These are phyloP conservation scores for Rhodotorula toruloides DNA, from an alignment of 768 basidiomycete species.

Conservation along the genomic window DNA sequence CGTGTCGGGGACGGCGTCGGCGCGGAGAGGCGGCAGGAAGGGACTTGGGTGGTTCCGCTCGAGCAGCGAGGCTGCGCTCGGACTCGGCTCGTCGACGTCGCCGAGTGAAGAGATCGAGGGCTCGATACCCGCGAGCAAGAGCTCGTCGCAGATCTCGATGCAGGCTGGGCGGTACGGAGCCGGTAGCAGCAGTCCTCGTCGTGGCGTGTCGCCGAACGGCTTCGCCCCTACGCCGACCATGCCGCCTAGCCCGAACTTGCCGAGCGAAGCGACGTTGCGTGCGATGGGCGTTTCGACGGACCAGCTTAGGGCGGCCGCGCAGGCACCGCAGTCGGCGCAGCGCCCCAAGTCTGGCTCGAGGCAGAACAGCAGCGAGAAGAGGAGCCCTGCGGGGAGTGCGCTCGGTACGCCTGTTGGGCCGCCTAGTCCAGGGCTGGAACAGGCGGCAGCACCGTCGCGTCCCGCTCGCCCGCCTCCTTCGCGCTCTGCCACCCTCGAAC, in stretches of 20 bases:
- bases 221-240: neutral
- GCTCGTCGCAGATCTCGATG: neutral
- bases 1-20: slow-evolving; percentile 7
- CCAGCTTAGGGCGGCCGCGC: slow-evolving; percentile 6
- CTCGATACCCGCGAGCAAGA: neutral
- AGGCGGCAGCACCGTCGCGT: no score
- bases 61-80: slow-evolving; percentile 17
- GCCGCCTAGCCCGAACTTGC: slow-evolving; percentile 13
- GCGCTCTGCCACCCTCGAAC: neutral
- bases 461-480: no score
- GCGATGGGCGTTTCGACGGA: slow-evolving; percentile 14
- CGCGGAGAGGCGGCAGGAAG: slow-evolving; percentile 2
- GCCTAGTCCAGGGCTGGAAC: slow-evolving; percentile 5
- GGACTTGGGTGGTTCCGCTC: slow-evolving; percentile 37
- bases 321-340: neutral
- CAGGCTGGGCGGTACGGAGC: neutral
- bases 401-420: neutral
- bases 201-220: neutral
- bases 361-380: neutral
- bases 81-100: neutral
- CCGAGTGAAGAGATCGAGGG: neutral
- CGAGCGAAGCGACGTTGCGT: slow-evolving; percentile 6
- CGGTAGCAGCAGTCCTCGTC: neutral
- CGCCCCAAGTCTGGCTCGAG: neutral
- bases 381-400: neutral